phyloP scores from a whole-genome alignment of 257 asterid species.

The Solanum pinnatisectum region DNA sequence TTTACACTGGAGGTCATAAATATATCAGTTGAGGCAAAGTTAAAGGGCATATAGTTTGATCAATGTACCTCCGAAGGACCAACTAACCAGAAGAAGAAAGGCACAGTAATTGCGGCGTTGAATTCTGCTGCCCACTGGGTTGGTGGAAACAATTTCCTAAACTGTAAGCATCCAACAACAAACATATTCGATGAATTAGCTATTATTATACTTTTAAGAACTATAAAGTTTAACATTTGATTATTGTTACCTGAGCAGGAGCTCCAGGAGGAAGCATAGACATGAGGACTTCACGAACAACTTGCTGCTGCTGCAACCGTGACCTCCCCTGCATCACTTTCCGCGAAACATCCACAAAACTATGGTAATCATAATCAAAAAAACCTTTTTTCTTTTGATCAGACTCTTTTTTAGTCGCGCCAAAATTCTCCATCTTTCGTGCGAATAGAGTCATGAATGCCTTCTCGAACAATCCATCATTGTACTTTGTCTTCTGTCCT shows the following conservation, averaged over 20 bases:
- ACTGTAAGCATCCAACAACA: constrained; percentile 28
- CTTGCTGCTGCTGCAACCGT: constrained; percentile 71
- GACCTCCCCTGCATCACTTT: constrained; percentile 69
- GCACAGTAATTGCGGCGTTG: constrained; percentile 82
- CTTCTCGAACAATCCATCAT: constrained; percentile 72
- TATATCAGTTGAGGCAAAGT: not conserved
- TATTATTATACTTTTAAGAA: too few relatives aligned
- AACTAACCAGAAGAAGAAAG: constrained; percentile 91
- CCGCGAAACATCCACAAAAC: constrained; percentile 69
- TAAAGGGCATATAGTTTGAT: not conserved
- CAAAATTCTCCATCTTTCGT: constrained; percentile 79
- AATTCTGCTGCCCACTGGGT: constrained; percentile 89
- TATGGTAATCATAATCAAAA: constrained; percentile 72
- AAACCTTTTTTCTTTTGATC: constrained; percentile 23
- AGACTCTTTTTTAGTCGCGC: constrained; percentile 4
- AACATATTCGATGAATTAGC: not conserved
- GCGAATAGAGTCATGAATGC: constrained; percentile 77
- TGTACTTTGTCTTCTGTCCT: constrained; percentile 87
- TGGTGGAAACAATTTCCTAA: constrained; percentile 83
- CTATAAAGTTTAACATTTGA: not conserved
- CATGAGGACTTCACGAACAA: constrained; percentile 71
- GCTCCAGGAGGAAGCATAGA: constrained; percentile 98
- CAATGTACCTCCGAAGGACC: constrained; percentile 82
- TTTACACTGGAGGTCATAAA: too few relatives aligned
- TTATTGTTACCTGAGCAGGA: constrained; percentile 61